Percentiles rank a stretch among this genome's conserved stretches.
Conservation (phyloP, 2,329 filamentous ascomycete genomes). For the Alternaria sp. region DNA sequence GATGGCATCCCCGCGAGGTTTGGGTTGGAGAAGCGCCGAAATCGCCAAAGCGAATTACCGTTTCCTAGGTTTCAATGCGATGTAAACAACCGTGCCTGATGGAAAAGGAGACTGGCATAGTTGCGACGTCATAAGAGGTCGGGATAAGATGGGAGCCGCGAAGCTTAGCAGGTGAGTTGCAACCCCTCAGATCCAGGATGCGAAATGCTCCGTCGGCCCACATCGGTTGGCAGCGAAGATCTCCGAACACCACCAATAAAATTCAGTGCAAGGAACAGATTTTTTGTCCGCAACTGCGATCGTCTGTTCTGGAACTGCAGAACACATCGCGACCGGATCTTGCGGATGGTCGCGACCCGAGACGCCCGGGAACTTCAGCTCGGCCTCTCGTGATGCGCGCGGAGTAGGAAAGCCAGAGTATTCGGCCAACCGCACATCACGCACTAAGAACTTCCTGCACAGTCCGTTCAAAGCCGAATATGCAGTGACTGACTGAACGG, state of each 20-base stretch:
- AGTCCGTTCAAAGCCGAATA: neutral
- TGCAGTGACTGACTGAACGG: neutral
- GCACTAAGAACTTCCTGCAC: neutral
- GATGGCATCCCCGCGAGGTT: neutral
- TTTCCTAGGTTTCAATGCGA: neutral
- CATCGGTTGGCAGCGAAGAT: neutral
- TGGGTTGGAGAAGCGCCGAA: neutral
- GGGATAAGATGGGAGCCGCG: neutral
- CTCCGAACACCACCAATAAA: neutral
- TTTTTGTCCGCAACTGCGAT: neutral
- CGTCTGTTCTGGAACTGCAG: neutral
- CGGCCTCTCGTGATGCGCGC: neutral
- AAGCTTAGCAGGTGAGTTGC: neutral
- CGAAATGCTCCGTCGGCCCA: neutral
- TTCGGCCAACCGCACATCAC: neutral
- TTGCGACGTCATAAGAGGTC: neutral
- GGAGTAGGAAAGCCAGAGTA: neutral
- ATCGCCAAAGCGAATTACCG: neutral
- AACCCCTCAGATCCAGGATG: neutral
- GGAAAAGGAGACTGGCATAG: neutral
- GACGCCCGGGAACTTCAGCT: neutral
- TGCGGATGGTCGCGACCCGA: conserved; percentile 16
- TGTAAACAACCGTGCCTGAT: neutral
- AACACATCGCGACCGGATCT: conserved; percentile 4
- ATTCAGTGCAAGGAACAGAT: neutral